phyloP scores from a whole-genome alignment of 2,329 filamentous ascomycete species.

The Calonectria pauciramosa region DNA sequence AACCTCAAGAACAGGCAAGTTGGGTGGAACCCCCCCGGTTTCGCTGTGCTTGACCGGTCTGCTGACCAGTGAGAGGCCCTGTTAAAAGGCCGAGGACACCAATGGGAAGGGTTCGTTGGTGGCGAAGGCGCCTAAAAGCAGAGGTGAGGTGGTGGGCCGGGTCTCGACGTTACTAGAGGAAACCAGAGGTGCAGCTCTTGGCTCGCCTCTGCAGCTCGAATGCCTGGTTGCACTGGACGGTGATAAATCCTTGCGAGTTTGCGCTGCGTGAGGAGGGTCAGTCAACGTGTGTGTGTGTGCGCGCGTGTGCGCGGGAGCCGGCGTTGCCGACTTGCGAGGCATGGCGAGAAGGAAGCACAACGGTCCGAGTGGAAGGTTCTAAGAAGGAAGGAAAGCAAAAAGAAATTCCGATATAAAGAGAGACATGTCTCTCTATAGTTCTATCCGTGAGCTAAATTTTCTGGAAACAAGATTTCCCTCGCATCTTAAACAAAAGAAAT shows the following conservation, averaged over 20 bases:
- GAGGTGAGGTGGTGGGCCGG: slow-evolving; percentile 11
- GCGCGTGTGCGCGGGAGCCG: background rate
- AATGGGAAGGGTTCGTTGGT: slow-evolving; percentile 20
- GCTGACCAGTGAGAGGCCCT: slow-evolving; percentile 23
- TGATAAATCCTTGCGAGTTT: slow-evolving; percentile 1
- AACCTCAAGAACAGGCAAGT: slow-evolving; percentile 7
- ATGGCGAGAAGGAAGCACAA: background rate
- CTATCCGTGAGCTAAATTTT: background rate
- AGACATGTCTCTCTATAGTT: no score
- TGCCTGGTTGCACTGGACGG: slow-evolving; percentile 24
- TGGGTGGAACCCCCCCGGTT: slow-evolving; percentile 9
- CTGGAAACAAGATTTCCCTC: background rate
- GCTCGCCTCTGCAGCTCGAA: slow-evolving; percentile 21
- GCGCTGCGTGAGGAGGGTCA: background rate
- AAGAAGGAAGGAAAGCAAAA: background rate
- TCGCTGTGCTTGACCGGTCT: slow-evolving; percentile 16
- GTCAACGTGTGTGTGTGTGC: background rate
- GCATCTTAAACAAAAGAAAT: background rate
- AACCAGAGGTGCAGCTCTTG: slow-evolving; percentile 24
- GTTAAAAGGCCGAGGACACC: slow-evolving; percentile 24
- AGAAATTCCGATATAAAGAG: background rate
- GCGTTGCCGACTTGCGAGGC: background rate
- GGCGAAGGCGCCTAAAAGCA: slow-evolving; percentile 8
- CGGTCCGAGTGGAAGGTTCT: background rate
- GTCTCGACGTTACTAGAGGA: slow-evolving; percentile 3